phyloP scores from a whole-genome alignment of 108 stramenopile genomes.

The Pseudonitzschia delicatissima region DNA sequence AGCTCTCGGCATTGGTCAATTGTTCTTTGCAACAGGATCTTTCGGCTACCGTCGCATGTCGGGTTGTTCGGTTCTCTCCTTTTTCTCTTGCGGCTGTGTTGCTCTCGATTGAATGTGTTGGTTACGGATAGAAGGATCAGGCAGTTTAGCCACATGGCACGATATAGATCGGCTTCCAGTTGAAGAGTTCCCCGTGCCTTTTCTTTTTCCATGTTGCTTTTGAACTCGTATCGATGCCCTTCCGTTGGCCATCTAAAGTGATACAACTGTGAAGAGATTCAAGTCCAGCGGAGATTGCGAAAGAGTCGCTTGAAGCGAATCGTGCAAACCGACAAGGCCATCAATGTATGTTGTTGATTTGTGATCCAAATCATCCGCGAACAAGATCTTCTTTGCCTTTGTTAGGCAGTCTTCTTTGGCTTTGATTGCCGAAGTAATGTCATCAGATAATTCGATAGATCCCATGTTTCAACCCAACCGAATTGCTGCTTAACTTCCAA shows the following conservation, averaged over 20 bases:
- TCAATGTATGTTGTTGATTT: too few relatives aligned
- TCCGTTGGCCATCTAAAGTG: not conserved
- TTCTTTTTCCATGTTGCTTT: not conserved
- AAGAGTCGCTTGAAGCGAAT: not conserved
- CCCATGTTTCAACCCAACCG: too few relatives aligned
- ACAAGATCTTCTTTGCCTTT: not conserved
- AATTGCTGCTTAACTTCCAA: too few relatives aligned
- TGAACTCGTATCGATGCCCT: not conserved
- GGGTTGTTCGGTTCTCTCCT: too few relatives aligned
- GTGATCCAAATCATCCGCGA: not conserved
- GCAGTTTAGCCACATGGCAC: constrained; percentile 11
- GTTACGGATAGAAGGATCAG: not conserved
- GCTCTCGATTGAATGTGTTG: not conserved
- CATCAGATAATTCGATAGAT: too few relatives aligned
- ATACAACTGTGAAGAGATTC: not conserved
- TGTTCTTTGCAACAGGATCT: not conserved
- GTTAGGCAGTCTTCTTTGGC: not conserved
- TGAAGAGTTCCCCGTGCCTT: not conserved
- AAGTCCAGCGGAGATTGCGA: not conserved
- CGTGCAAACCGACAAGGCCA: not conserved
- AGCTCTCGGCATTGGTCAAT: not conserved
- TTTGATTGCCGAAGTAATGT: not conserved
- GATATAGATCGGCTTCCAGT: constrained; percentile 18
- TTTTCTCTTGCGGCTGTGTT: not conserved
- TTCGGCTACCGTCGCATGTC: too few relatives aligned